phyloP scores from a whole-genome alignment of 78 protist species.

The Blattamonas nauphoetae region DNA sequence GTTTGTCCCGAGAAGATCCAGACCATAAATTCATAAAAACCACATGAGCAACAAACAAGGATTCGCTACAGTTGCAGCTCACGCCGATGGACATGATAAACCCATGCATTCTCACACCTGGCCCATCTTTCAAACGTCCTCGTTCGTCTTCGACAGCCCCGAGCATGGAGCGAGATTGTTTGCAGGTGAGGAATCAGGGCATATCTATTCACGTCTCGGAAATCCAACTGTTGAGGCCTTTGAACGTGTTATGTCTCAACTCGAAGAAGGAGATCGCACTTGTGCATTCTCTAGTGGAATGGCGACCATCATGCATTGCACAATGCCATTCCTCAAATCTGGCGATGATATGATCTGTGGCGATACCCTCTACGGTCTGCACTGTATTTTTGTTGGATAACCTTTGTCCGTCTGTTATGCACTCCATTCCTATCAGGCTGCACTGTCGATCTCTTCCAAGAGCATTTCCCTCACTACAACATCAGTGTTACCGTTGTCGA shows the following conservation, averaged over 20 bases:
- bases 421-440: background rate
- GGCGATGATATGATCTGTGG: slow-evolving; percentile 72
- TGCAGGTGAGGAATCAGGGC: slow-evolving; percentile 26
- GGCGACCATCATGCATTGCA: slow-evolving; percentile 34
- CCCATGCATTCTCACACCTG: background rate
- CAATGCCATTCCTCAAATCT: slow-evolving; percentile 32
- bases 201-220: slow-evolving; percentile 80
- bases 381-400: background rate
- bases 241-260: slow-evolving; percentile 61
- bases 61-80: background rate
- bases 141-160: slow-evolving; percentile 27
- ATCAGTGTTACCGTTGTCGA: background rate
- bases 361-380: slow-evolving; percentile 64
- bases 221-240: slow-evolving; percentile 84
- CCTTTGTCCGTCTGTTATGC: background rate
- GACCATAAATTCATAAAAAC: no score
- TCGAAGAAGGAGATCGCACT: slow-evolving; percentile 67
- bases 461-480: background rate
- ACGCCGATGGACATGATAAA: background rate
- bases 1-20: no score
- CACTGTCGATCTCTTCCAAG: background rate
- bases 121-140: slow-evolving; percentile 17
- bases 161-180: background rate
- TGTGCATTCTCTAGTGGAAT: slow-evolving; percentile 27
- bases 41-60: no score